phyloP scores from a whole-genome alignment of 163 green algal genomes.

The Scenedesmus sp. region DNA sequence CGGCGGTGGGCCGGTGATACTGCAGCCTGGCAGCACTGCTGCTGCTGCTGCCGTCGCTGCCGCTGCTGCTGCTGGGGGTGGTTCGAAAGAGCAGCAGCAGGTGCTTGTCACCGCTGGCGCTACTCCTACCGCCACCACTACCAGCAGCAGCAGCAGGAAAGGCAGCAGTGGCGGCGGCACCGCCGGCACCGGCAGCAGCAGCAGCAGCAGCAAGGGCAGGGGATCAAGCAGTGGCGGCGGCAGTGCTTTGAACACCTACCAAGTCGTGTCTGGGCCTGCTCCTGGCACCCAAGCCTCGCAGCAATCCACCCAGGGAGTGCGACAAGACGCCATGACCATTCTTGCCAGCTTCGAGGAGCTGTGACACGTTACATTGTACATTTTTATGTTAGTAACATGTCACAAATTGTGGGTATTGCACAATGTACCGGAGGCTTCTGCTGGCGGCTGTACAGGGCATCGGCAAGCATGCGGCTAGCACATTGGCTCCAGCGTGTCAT shows the following conservation, averaged over 20 bases:
- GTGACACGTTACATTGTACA: neutral
- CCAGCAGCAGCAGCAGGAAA: constrained; percentile 11
- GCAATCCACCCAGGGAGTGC: neutral
- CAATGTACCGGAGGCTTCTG: neutral
- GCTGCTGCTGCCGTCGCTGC: neutral
- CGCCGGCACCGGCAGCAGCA: neutral
- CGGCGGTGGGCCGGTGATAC: neutral
- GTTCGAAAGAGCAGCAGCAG: neutral
- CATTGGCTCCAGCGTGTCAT: no score
- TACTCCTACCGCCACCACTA: neutral
- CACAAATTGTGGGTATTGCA: no score
- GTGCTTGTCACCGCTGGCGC: neutral
- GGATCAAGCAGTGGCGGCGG: neutral
- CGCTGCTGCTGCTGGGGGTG: neutral
- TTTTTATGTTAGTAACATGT: neutral
- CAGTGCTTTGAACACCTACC: neutral
- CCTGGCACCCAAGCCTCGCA: neutral
- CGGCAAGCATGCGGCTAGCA: no score
- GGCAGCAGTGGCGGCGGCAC: neutral
- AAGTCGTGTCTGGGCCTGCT: constrained; percentile 8
- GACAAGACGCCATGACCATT: constrained; percentile 23
- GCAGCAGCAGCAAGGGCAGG: constrained; percentile 11
- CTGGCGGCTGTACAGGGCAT: neutral
- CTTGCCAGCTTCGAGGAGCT: constrained; percentile 43
- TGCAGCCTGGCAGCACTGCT: neutral